Evolutionary conservation across 257 asterid species (phyloP).

Genomic region (Solanum appendiculatum): DNA sequence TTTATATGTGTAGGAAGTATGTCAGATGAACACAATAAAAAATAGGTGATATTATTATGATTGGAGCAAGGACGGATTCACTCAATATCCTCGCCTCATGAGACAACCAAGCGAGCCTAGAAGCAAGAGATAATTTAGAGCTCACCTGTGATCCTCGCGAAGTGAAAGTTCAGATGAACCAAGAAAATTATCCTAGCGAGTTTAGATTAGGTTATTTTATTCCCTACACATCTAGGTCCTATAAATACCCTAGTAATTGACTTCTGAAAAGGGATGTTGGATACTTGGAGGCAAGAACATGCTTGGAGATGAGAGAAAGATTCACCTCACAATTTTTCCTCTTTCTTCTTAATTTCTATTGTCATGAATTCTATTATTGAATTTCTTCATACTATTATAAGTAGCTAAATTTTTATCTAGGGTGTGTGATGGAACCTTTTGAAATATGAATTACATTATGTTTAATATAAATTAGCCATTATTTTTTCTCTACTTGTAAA

Average conservation of each 20-base stretch:
- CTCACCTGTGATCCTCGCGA: not conserved
- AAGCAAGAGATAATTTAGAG: not conserved
- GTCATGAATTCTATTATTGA: not conserved
- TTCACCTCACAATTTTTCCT: too few species aligned
- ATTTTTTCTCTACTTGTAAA: too few species aligned
- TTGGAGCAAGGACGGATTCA: not conserved
- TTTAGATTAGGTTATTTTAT: too few species aligned
- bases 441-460: too few species aligned
- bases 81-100: not conserved
- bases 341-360: not conserved
- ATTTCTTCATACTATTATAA: too few species aligned
- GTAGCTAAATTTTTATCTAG: too few species aligned
- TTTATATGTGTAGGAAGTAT: too few species aligned
- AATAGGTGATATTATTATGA: not conserved
- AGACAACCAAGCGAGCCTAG: not conserved
- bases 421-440: too few species aligned
- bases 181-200: too few species aligned
- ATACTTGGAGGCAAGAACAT: not conserved
- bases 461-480: too few species aligned
- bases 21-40: not conserved
- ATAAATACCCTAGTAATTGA: not conserved
- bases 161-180: not conserved
- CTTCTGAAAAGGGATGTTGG: not conserved
- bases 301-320: not conserved
- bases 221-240: not conserved